phyloP scores from a whole-genome alignment of 192 early-diverging fungal species.

The Mortierella hygrophila region DNA sequence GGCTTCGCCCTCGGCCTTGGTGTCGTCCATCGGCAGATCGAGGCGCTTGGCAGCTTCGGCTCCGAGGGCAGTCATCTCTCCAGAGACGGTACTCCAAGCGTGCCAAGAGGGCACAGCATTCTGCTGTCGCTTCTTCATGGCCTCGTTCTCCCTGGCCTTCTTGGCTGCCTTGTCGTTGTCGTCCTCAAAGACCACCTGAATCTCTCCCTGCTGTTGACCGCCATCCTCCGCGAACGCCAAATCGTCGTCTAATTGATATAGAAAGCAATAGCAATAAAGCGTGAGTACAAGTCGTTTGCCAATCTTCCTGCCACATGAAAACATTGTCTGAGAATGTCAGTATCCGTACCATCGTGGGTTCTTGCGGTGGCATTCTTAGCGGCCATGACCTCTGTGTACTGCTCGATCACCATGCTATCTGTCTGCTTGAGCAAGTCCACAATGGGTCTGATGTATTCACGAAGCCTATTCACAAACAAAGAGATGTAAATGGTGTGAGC shows the following conservation, averaged over 20 bases:
- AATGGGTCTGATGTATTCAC: constrained; percentile 79
- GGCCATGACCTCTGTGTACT: constrained; percentile 58
- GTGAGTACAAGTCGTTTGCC: not conserved
- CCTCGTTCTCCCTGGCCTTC: constrained; percentile 72
- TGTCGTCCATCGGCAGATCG: constrained; percentile 53
- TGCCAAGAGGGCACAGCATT: constrained; percentile 88
- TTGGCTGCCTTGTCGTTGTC: constrained; percentile 76
- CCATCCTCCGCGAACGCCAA: constrained; percentile 75
- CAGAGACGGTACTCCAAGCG: constrained; percentile 79
- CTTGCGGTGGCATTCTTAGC: constrained; percentile 54
- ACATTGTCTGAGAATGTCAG: not conserved
- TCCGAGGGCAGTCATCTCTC: constrained; percentile 59
- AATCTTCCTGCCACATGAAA: not conserved
- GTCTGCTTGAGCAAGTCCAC: constrained; percentile 80
- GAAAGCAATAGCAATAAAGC: not conserved
- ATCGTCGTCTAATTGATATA: constrained; percentile 62
- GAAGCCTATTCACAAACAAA: constrained; percentile 57
- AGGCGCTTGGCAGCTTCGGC: constrained; percentile 39
- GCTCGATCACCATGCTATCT: constrained; percentile 50
- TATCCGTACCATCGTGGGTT: constrained; percentile 43
- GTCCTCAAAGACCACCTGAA: constrained; percentile 78
- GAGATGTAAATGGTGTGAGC: not conserved
- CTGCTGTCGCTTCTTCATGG: constrained; percentile 76
- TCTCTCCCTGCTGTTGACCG: constrained; percentile 72
- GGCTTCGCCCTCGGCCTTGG: constrained; percentile 54